phyloP scores from a whole-genome alignment of 768 basidiomycete genomes.

The Udeniomyces megalosporus region DNA sequence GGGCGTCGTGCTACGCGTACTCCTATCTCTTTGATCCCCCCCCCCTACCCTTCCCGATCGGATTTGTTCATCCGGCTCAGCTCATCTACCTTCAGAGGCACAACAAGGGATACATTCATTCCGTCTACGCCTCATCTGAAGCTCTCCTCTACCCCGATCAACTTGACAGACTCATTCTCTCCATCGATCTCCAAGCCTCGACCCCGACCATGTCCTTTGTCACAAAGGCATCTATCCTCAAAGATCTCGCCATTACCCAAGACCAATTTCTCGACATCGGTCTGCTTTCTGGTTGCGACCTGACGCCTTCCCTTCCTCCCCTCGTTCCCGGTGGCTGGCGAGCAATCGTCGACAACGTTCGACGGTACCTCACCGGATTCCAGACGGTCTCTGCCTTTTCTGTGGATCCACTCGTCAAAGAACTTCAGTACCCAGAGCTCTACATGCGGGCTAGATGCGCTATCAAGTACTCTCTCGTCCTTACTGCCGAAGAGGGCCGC shows the following conservation, averaged over 20 bases:
- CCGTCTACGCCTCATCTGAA: slow-evolving; percentile 81
- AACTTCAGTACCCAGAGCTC: slow-evolving; percentile 60
- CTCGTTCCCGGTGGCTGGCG: slow-evolving; percentile 23
- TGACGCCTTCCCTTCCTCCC: slow-evolving; percentile 37
- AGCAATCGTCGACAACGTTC: slow-evolving; percentile 37
- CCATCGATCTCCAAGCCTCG: slow-evolving; percentile 48
- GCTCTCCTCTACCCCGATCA: slow-evolving; percentile 59
- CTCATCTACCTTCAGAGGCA: slow-evolving; percentile 90
- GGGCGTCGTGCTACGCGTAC: neutral
- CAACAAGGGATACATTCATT: slow-evolving; percentile 81
- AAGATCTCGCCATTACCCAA: slow-evolving; percentile 42
- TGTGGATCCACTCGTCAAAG: slow-evolving; percentile 57
- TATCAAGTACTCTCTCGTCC: slow-evolving; percentile 77
- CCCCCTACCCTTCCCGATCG: neutral
- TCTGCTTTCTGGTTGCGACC: slow-evolving; percentile 78
- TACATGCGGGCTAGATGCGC: slow-evolving; percentile 80
- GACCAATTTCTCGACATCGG: slow-evolving; percentile 92
- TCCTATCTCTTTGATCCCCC: neutral
- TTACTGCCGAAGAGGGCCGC: slow-evolving; percentile 53
- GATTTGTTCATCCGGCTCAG: too few relatives aligned
- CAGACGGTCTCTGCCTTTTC: slow-evolving; percentile 19
- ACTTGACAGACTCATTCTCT: slow-evolving; percentile 77
- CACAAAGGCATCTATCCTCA: slow-evolving; percentile 60
- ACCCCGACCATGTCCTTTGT: slow-evolving; percentile 45
- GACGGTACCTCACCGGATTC: slow-evolving; percentile 71